Base-by-base conservation (phyloP, 495 filamentous ascomycete genomes). In the Lasiosphaeriaceae sp. region DNA sequence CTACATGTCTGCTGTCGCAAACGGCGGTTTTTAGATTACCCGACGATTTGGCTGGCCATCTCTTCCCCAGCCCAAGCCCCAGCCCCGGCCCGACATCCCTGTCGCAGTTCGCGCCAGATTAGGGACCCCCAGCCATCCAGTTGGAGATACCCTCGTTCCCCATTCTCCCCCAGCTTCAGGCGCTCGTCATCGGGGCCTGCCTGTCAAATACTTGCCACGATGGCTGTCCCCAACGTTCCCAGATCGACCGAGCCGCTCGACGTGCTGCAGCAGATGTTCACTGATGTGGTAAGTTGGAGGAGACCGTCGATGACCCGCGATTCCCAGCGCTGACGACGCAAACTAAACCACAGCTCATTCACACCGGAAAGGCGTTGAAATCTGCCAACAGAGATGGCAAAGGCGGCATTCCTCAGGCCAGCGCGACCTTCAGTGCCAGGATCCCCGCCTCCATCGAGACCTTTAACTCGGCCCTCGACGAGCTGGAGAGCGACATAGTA, bases 401-500 rank as follows among this genome's bases (percentile, higher is more conserved):
- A 47, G 66, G 62, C 55, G 67, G 59, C 26, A 22, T 58, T 11
- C 56, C 50, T 17, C 66, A 66, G 26, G 60, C 63, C 7, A 65
- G 64, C 54, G 63, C 57, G 31, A 54, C 69, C 2, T 57, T 74
- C 22, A 68, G 66, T 20, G 44, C 66, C 9, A 74, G 71, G 24
- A 65, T 81, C 17, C 66, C 71, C 7, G 65, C 66, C 8, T 66
- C 70, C 8, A 64, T 74, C 22, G 66, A 72, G 43, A 60, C 65
- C 43, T 83, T 82, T 56, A 78, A 82, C 41, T 62, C 61, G 46
- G 73, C 74, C 17, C 57, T 82, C n/a, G 77, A 81, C 53, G 77
- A 82, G 3, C 35, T 83, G 2, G 80, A 82, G 56, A 58, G 41
- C 26, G 80, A 82, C 34, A 77, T 83, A 50, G 80, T 83, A 68